phyloP scores from a whole-genome alignment of 2,329 filamentous ascomycete genomes.

The Zasmidium citrigriseum region DNA sequence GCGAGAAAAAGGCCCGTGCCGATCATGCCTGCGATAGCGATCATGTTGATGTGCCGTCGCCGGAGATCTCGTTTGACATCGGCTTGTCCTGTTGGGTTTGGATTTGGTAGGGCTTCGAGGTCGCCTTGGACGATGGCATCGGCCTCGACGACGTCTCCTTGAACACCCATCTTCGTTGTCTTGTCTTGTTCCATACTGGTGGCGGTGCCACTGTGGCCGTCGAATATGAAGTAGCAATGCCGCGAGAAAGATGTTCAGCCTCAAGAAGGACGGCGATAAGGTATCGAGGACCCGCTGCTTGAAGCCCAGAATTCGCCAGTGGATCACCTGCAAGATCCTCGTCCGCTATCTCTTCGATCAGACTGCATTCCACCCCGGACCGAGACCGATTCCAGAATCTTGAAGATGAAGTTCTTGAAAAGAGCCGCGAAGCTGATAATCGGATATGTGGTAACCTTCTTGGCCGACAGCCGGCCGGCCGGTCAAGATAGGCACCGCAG shows the following conservation, averaged over 20 bases:
- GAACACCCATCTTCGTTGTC: conserved; percentile 3
- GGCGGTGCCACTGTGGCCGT: not conserved
- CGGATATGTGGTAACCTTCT: too few relatives aligned
- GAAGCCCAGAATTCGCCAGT: too few relatives aligned
- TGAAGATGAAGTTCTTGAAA: too few relatives aligned
- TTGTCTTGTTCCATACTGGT: not conserved
- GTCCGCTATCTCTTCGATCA: not conserved
- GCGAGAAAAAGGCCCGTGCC: conserved; percentile 33
- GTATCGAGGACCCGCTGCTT: too few relatives aligned
- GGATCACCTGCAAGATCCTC: not conserved
- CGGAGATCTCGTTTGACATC: conserved; percentile 19
- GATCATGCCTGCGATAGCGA: conserved; percentile 29
- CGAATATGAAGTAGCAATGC: not conserved
- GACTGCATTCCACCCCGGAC: not conserved
- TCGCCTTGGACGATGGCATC: conserved; percentile 2
- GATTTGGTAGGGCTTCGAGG: not conserved
- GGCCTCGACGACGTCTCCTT: not conserved
- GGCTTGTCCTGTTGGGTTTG: not conserved
- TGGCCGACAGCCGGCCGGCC: not conserved
- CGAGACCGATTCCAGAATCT: not conserved
- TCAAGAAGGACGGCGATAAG: too few relatives aligned
- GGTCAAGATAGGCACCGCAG: not conserved
- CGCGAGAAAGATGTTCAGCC: too few relatives aligned
- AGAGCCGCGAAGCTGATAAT: not conserved
- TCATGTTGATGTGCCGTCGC: conserved; percentile 28